Conservation (phyloP, 164 flowering plant species). For the Taxillus chinensis region DNA sequence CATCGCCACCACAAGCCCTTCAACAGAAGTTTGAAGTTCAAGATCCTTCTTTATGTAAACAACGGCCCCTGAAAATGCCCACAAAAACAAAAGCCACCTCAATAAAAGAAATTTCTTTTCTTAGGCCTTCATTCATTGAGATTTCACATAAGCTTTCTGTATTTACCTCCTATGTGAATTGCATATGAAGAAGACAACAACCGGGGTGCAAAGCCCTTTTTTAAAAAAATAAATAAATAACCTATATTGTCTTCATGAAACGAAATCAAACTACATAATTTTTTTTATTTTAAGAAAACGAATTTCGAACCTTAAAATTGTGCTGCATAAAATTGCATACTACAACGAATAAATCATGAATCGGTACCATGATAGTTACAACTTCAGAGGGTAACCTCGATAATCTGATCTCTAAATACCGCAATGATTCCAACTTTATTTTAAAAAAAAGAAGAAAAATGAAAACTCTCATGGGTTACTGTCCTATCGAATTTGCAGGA, state of each 20-base stretch:
- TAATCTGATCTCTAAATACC: background rate
- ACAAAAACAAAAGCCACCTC: background rate
- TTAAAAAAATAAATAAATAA: background rate
- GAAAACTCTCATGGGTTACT: background rate
- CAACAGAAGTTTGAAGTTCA: constrained; percentile 35
- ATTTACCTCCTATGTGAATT: background rate
- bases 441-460: background rate
- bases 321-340: background rate
- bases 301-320: background rate
- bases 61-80: constrained; percentile 46
- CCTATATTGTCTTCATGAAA: background rate
- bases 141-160: background rate
- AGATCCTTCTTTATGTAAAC: constrained; percentile 71
- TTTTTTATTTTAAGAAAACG: background rate
- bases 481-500: background rate
- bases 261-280: background rate
- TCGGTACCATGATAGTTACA: background rate
- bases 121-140: background rate
- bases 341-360: background rate
- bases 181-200: background rate
- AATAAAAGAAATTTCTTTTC: background rate
- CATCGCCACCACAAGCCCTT: constrained; percentile 89
- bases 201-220: background rate
- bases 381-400: background rate
- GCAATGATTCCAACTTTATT: background rate